A percentile compares a stretch with the other conserved stretches of the same genome.
Evolutionary conservation across 2,329 filamentous ascomycete species (phyloP).

Genomic region (Apiospora malaysiana): DNA sequence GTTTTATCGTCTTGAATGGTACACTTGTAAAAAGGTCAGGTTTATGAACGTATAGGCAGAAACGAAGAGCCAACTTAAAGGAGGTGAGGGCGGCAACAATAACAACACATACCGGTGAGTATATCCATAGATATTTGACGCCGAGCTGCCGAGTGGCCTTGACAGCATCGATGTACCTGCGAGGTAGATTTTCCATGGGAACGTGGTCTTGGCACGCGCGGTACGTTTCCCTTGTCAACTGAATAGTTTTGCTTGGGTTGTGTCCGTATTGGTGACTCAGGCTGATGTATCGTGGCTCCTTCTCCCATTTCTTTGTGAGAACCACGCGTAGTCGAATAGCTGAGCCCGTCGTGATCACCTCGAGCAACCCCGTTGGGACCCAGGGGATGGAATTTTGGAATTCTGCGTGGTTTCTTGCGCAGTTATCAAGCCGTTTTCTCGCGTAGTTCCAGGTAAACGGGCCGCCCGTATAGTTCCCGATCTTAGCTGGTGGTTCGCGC

Average conservation of each 20-base stretch:
- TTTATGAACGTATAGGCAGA: background rate
- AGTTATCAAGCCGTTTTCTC: background rate
- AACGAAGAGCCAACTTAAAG: background rate
- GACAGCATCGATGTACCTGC: background rate
- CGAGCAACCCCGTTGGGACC: background rate
- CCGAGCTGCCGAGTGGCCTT: background rate
- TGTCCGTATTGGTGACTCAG: background rate
- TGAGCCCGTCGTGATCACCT: background rate
- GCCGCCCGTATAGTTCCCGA: background rate
- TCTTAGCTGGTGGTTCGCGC: background rate
- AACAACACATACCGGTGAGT: background rate
- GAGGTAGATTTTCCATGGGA: background rate
- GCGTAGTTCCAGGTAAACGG: background rate
- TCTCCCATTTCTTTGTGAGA: background rate
- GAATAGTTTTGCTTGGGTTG: background rate
- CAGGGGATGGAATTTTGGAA: background rate
- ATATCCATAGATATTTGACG: conserved; percentile 6
- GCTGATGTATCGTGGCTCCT: background rate
- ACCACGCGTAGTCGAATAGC: background rate
- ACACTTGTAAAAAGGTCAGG: background rate
- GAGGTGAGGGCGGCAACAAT: background rate
- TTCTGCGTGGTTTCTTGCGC: background rate
- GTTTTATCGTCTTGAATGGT: background rate
- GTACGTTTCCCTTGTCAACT: background rate
- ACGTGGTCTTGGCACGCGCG: background rate